Percentiles rank a stretch among this genome's conserved stretches.
Conservation (phyloP, 2,329 filamentous ascomycete genomes). For the Penicillium freii region DNA sequence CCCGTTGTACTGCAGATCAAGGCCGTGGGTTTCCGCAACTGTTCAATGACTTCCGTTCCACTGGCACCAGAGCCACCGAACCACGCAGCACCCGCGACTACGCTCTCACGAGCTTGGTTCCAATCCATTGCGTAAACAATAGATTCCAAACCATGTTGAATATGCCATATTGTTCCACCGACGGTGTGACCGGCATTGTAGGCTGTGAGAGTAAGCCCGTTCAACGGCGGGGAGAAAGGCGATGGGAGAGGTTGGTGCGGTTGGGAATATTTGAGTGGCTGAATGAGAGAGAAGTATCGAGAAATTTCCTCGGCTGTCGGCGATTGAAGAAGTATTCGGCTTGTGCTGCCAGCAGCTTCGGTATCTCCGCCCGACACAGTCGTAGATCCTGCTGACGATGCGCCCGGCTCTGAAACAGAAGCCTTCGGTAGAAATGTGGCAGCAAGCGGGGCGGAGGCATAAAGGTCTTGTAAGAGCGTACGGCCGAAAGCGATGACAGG, state of each 20-base stretch:
- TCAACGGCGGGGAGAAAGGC: conserved; percentile 82
- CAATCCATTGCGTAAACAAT: conserved; percentile 97
- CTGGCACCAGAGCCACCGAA: conserved; percentile 76
- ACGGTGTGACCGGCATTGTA: conserved; percentile 96
- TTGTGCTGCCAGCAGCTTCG: conserved; percentile 28
- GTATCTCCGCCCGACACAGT: conserved; percentile 33
- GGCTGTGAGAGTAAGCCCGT: conserved; percentile 89
- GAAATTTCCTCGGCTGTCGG: conserved; percentile 87
- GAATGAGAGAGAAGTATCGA: conserved; percentile 84
- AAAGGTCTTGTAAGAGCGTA: conserved; percentile 86
- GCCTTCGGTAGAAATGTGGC: conserved; percentile 75
- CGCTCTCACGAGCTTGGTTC: conserved; percentile 96
- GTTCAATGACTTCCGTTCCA: conserved; percentile 88
- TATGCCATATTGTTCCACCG: conserved; percentile 97
- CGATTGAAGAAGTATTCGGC: conserved; percentile 59
- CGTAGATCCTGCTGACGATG: conserved; percentile 42
- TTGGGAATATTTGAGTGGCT: conserved; percentile 93
- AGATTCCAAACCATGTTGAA: conserved; percentile 93
- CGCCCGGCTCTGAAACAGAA: conserved; percentile 61
- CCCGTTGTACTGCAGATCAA: conserved; percentile 88
- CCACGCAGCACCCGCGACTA: conserved; percentile 91
- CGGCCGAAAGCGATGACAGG: conserved; percentile 92
- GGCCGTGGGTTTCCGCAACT: conserved; percentile 87
- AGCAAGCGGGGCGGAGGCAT: conserved; percentile 83
- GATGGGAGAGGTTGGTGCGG: conserved; percentile 86